phyloP scores from a whole-genome alignment of 164 flowering plant genomes.

The Vitis rotundifolia region DNA sequence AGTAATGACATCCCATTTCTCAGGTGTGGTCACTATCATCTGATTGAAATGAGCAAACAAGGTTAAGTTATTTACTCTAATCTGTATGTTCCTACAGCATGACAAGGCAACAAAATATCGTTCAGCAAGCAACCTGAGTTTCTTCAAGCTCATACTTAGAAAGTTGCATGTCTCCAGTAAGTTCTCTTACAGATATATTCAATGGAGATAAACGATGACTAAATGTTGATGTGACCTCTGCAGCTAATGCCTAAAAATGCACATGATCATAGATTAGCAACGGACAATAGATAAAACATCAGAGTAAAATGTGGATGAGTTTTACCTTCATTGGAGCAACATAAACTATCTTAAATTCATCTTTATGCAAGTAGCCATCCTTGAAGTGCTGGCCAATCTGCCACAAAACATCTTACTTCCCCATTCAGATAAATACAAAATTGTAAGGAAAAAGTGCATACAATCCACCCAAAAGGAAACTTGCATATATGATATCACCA shows the following conservation, averaged over 20 bases:
- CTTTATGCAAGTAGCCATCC: slow-evolving; percentile 90
- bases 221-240: slow-evolving; percentile 91
- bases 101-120: slow-evolving; percentile 1
- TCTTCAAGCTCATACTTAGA: slow-evolving; percentile 86
- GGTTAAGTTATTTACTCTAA: background rate
- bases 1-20: slow-evolving; percentile 99
- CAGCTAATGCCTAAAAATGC: slow-evolving; percentile 81
- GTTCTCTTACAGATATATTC: slow-evolving; percentile 88
- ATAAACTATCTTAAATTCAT: slow-evolving; percentile 94
- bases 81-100: slow-evolving; percentile 3
- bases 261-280: slow-evolving; percentile 7
- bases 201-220: slow-evolving; percentile 88
- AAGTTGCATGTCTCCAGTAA: slow-evolving; percentile 99
- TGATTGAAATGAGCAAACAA: slow-evolving; percentile 25
- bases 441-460: background rate
- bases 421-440: background rate
- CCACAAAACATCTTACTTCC: slow-evolving; percentile 12
- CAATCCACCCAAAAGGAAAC: background rate
- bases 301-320: background rate
- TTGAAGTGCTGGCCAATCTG: slow-evolving; percentile 94
- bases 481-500: background rate
- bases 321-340: slow-evolving; percentile 99
- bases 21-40: slow-evolving; percentile 99
- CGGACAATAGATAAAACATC: background rate
- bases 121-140: slow-evolving; percentile 68